Evolutionary conservation across 108 stramenopile genomes (phyloP), one percentile per base, ranked within the genome.

Genomic region (Cyclostephanos tholiformis): DNA sequence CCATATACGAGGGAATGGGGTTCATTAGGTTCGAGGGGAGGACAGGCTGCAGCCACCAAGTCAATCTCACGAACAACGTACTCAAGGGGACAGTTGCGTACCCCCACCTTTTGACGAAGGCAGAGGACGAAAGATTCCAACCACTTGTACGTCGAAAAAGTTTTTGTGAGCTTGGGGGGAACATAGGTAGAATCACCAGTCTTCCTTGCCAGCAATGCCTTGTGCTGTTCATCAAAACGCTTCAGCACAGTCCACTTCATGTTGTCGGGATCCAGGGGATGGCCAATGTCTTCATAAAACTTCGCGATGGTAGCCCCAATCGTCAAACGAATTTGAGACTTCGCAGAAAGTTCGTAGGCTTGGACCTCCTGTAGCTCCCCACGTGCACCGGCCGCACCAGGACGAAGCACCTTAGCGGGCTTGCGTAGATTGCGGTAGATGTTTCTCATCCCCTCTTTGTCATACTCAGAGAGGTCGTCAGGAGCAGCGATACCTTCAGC

Each of bases 401-500:
- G 19, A 20, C 19, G 9, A 20, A 20, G 50, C 4, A 20, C 19
- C 20, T 51, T 51, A 20, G 17, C 19, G 4, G 50, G 50, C 17
- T 51, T 51, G 50, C 50, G 36, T 6, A 36, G 36, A 36, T 36
- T 36, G 36, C 36, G 20, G 10, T 20, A 51, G n/a, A n/a, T n/a
- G n/a, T n/a, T n/a, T n/a, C n/a, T n/a, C 50, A 51, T 20, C 20
- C 50, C 50, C 50, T 51, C 50, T 20, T 51, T 51, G 50, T 51
- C 50, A 51, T 20, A 51, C 20, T 51, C 8, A 4, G 50, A 17
- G 20, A 20, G 36, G 50, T 51, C 50, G 4, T 17, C 50, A 4
- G 50, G 50, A 51, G 8, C 20, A 20, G 50, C 50, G 20, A 51
- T 51, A 50, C 69, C 12, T 71, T 30, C 12, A 36, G 36, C 36